Evolutionary conservation across 495 filamentous ascomycete species (phyloP), one percentile per base, ranked within the genome.

Genomic region (Penicillium roqueforti): DNA sequence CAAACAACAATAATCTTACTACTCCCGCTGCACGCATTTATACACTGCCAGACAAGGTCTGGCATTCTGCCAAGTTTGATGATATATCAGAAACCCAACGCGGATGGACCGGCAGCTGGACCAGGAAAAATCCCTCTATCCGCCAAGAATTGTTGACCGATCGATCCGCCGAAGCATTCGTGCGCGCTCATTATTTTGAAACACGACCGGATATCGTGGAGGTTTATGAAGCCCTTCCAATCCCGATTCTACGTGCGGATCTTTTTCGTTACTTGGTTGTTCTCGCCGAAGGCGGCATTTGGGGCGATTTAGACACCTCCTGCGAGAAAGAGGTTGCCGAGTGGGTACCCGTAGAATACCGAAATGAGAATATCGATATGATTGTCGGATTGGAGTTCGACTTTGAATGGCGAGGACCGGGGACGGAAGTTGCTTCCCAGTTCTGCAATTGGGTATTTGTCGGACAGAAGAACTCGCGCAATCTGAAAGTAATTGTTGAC

Each of bases 211-310:
- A 75, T 23, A 71, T 80, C 22, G 56, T 76, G 47, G 60, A 76
- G 18, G 60, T 71, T 13, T 80, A 70, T 54, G 47, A 68, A n/a
- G 51, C 54, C 8, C 58, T 80, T 28, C 58, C 66, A 20, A 74
- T 79, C 32, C 68, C 73, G 0, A 78, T 78, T 51, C 57, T 79
- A 29, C 79, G 78, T 51, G 79, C 80, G 7, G 82, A 85, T 59
- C 69, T 85, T 14, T 70, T 84, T 28, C 79, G 81, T 9, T 83
- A 85, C 55, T 65, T 84, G 53, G 62, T 83, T 31, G 67, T 86
- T 54, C 77, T 80, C 29, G 73, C 74, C 44, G 76, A 85, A 57
- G 82, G 81, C 20, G 81, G 81, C 1, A 40, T 81, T 8, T 85
- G 78, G 60, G 78, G 76, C 56, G 81, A 84, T 57, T 75, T 84